Conservation (phyloP, 1,284 basidiomycete genomes). For the Pascua sp. region DNA sequence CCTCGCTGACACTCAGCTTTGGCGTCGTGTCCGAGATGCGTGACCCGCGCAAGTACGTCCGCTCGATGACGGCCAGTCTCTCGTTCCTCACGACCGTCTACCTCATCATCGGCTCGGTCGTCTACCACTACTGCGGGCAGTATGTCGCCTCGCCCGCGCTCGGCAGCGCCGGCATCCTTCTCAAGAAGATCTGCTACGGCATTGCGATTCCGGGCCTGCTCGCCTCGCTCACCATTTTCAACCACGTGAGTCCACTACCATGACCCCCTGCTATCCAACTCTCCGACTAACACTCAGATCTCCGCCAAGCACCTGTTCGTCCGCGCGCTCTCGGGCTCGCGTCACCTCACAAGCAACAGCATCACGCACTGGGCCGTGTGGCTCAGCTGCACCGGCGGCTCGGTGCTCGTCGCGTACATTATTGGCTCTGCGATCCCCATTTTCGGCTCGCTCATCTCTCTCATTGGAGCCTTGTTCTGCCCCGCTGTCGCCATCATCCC, state of each 20-base stretch:
- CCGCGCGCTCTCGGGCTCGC: slow-evolving; percentile 29
- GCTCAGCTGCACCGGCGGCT: slow-evolving; percentile 24
- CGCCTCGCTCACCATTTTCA: slow-evolving; percentile 13
- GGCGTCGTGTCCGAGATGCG: slow-evolving; percentile 28
- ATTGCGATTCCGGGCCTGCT: slow-evolving; percentile 41
- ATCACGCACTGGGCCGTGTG: slow-evolving; percentile 36
- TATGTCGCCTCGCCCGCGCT: slow-evolving; percentile 36
- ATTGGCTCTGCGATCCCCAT: slow-evolving; percentile 21
- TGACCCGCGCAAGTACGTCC: slow-evolving; percentile 24
- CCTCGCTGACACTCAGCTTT: neutral
- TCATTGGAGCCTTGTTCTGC: slow-evolving; percentile 31
- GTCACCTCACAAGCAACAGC: slow-evolving; percentile 35
- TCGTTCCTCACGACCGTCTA: slow-evolving; percentile 20
- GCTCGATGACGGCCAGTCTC: slow-evolving; percentile 20
- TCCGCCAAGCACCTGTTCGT: slow-evolving; percentile 33
- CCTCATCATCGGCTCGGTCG: slow-evolving; percentile 26
- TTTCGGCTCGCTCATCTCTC: slow-evolving; percentile 28
- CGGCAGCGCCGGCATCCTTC: slow-evolving; percentile 25
- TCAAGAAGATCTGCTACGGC: slow-evolving; percentile 42
- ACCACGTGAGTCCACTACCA: neutral
- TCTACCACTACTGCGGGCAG: slow-evolving; percentile 31
- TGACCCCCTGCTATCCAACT: neutral
- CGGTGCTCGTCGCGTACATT: slow-evolving; percentile 26
- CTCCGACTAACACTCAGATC: slow-evolving; percentile 20
- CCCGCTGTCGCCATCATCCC: slow-evolving; percentile 20